These are phyloP conservation scores for Termitomyces sp. DNA, from an alignment of 768 basidiomycete species.

Conservation along the genomic window DNA sequence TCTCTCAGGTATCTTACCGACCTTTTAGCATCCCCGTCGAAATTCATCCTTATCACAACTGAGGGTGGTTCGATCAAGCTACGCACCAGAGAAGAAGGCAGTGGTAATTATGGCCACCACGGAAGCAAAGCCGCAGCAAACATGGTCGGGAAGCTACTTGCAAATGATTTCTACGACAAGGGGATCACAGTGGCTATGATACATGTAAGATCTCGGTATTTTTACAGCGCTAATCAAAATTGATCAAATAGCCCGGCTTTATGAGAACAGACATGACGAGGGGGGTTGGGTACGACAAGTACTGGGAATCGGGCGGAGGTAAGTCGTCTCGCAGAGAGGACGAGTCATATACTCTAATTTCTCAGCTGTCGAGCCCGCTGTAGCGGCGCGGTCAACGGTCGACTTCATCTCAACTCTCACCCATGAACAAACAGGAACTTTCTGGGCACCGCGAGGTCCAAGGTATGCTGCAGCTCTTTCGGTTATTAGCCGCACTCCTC, in stretches of 20 bases:
- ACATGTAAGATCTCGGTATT: conserved; percentile 25
- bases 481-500: background rate
- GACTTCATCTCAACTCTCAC: conserved; percentile 31
- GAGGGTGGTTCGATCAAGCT: conserved; percentile 41
- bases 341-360: background rate
- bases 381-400: conserved; percentile 31
- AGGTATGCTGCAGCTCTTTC: conserved; percentile 15
- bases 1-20: conserved; percentile 14
- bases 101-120: conserved; percentile 45
- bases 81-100: conserved; percentile 38
- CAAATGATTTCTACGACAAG: conserved; percentile 31
- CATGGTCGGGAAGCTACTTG: conserved; percentile 40
- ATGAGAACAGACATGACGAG: conserved; percentile 44
- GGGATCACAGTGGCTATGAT: conserved; percentile 37
- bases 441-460: conserved; percentile 43
- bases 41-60: conserved; percentile 37
- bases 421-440: conserved; percentile 31
- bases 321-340: conserved; percentile 1
- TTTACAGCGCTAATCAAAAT: too few relatives aligned
- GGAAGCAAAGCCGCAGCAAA: conserved; percentile 43
- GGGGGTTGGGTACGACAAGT: conserved; percentile 37
- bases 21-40: conserved; percentile 23
- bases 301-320: conserved; percentile 40
- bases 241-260: conserved; percentile 35
- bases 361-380: conserved; percentile 37